Conservation (phyloP, 2,329 filamentous ascomycete genomes). For the Colletotrichum melonis region DNA sequence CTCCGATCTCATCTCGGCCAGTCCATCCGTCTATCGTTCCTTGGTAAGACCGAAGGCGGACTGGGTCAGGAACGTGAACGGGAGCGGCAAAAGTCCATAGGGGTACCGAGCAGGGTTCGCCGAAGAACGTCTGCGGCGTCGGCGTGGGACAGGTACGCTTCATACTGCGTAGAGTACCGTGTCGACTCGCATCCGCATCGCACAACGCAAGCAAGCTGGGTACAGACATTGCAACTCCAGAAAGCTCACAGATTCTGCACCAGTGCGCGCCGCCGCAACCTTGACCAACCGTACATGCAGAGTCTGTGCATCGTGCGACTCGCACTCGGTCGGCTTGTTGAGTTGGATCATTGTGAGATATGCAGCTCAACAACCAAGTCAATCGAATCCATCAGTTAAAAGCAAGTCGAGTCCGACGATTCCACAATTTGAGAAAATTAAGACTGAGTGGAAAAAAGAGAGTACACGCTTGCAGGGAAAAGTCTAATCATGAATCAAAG, state of each 20-base stretch:
- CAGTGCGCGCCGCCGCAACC: constrained; percentile 4
- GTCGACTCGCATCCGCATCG: constrained; percentile 32
- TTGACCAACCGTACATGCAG: constrained; percentile 1
- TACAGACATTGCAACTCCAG: constrained; percentile 2
- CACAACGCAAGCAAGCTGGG: constrained; percentile 13
- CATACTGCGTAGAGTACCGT: not conserved
- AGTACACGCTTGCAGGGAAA: too few relatives aligned
- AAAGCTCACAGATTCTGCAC: constrained; percentile 17
- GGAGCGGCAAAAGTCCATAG: not conserved
- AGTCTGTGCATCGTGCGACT: constrained; percentile 18
- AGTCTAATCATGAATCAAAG: too few relatives aligned
- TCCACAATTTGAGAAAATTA: not conserved
- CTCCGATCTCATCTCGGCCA: not conserved
- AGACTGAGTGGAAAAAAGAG: not conserved
- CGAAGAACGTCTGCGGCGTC: constrained; percentile 3
- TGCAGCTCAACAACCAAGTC: not conserved
- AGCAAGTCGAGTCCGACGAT: not conserved
- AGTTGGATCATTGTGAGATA: not conserved
- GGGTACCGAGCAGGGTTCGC: not conserved
- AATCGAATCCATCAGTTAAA: not conserved
- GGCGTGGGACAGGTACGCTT: not conserved
- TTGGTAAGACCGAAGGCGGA: constrained; percentile 7
- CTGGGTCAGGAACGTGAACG: not conserved
- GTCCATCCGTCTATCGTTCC: not conserved
- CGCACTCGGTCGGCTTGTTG: constrained; percentile 16